Evolutionary conservation across 352 stramenopile species (phyloP), one percentile per base, ranked within the genome.

Genomic region (Thalassiosira livingstoniorum): DNA sequence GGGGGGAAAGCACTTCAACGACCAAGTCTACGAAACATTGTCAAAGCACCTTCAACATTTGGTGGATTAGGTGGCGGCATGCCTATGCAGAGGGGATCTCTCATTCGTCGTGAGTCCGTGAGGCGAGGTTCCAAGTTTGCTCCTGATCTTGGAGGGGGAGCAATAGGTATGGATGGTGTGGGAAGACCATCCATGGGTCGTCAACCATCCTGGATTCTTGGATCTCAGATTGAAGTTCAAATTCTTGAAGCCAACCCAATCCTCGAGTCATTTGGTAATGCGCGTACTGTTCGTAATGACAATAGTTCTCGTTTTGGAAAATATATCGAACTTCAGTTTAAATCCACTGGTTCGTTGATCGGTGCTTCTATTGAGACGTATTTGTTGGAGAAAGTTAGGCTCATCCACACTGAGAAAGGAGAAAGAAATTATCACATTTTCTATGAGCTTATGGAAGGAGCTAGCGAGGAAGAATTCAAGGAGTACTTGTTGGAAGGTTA

Each of bases 191-290:
- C 68, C 11, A 68, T 71, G 32, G 42, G 57, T 4, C 27, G 63
- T 15, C 51, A 79, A 68, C 51, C 51, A 65, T 60, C 51, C 7
- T n/a, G 31, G 29, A 39, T 58, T 7, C 47, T 58, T 60, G 83
- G 5, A 83, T 64, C 29, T 57, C 29, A 58, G 27, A 95, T 98
- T 65, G 97, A 98, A 76, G 92, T 98, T 82, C 95, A 97, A 81
- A 97, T 98, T 71, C 95, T 98, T 68, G 94, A 98, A 86, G 93
- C 95, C 34, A 97, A 97, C 76, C 97, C 97, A 7, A 98, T 98
- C 54, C 77, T 98, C n/a, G 95, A 98, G 84, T 86, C 92, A 23
- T 97, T 97, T 87, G 95, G 95, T 43, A 98, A 98, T 84, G 95
- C 95, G 29, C 93, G 96, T 85, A 98, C 90, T 72, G 94, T 81